phyloP scores from a whole-genome alignment of 139 green algal genomes.

The Coelastrella sp. region DNA sequence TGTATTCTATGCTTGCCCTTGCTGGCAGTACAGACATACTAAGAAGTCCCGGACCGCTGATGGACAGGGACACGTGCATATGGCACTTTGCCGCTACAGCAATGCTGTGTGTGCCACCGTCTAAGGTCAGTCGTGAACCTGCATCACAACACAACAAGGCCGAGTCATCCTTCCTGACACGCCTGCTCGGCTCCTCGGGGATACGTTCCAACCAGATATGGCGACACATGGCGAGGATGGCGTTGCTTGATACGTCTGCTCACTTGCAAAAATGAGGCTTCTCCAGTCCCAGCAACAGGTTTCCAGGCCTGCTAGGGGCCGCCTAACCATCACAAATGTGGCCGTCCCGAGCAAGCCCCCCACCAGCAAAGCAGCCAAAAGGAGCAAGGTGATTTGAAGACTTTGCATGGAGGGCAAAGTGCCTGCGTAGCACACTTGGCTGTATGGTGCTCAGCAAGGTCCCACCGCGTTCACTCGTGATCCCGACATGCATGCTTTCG shows the following conservation, averaged over 20 bases:
- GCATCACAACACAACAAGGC: too few relatives aligned
- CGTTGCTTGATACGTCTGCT: not conserved
- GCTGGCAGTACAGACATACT: not conserved
- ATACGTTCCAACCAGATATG: not conserved
- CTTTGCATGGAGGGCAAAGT: too few relatives aligned
- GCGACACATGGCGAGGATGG: not conserved
- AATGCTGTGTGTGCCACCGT: too few relatives aligned
- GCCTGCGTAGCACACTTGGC: too few relatives aligned
- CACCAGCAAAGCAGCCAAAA: constrained; percentile 76
- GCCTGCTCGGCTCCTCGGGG: not conserved
- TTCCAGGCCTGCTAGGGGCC: constrained; percentile 11
- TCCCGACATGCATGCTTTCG: too few relatives aligned
- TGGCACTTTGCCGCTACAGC: too few relatives aligned
- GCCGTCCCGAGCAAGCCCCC: constrained; percentile 84
- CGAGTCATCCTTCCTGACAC: not conserved
- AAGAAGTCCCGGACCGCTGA: not conserved
- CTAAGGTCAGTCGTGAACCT: too few relatives aligned
- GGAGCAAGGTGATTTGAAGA: constrained; percentile 60
- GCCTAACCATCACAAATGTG: constrained; percentile 54
- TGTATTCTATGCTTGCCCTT: constrained; percentile 32
- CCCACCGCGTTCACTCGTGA: too few relatives aligned
- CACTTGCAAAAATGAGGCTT: not conserved
- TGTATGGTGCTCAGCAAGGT: too few relatives aligned
- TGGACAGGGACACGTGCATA: not conserved
- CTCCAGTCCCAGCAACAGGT: not conserved